A percentile compares a stretch with the other conserved stretches of the same genome.
These are phyloP conservation scores for Chlorella ohadii DNA, from an alignment of 139 green algal species.

Conservation along the genomic window DNA sequence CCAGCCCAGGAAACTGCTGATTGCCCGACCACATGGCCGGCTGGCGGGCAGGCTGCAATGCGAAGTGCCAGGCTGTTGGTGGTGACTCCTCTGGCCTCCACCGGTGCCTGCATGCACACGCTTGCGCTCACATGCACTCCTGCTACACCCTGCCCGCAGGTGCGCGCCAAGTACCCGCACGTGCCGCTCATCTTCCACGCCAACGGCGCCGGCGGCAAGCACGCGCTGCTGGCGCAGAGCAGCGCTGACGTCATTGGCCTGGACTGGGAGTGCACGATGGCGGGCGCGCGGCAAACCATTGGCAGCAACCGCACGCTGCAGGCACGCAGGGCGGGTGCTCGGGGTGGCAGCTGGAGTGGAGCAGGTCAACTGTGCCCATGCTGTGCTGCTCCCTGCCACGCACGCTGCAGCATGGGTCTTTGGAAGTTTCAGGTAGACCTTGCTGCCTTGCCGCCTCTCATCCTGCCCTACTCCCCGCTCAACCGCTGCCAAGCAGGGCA, in stretches of 20 bases:
- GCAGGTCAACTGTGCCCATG: too few relatives aligned
- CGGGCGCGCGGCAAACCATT: slow-evolving; percentile 65
- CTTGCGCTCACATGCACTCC: too few relatives aligned
- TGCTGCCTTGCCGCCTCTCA: not conserved
- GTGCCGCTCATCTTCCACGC: slow-evolving; percentile 97
- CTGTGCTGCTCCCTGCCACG: not conserved
- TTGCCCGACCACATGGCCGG: too few relatives aligned
- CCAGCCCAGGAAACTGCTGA: too few relatives aligned
- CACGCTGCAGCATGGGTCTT: too few relatives aligned
- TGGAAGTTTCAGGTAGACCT: too few relatives aligned
- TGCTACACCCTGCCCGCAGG: too few relatives aligned
- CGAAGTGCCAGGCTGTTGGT: too few relatives aligned
- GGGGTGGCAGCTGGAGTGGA: too few relatives aligned
- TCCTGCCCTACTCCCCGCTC: not conserved
- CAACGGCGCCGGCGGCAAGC: slow-evolving; percentile 95
- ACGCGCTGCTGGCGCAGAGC: slow-evolving; percentile 66
- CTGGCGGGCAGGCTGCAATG: too few relatives aligned
- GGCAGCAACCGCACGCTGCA: slow-evolving; percentile 61
- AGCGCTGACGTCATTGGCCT: slow-evolving; percentile 89
- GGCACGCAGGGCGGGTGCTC: not conserved
- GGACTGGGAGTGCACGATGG: slow-evolving; percentile 91
- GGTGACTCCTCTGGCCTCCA: too few relatives aligned
- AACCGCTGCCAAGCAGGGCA: slow-evolving; percentile 51
- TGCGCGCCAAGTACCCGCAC: slow-evolving; percentile 73
- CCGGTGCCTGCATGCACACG: too few relatives aligned